Evolutionary conservation across 208 protist species (phyloP).

Genomic region (Crithidia bombi): DNA sequence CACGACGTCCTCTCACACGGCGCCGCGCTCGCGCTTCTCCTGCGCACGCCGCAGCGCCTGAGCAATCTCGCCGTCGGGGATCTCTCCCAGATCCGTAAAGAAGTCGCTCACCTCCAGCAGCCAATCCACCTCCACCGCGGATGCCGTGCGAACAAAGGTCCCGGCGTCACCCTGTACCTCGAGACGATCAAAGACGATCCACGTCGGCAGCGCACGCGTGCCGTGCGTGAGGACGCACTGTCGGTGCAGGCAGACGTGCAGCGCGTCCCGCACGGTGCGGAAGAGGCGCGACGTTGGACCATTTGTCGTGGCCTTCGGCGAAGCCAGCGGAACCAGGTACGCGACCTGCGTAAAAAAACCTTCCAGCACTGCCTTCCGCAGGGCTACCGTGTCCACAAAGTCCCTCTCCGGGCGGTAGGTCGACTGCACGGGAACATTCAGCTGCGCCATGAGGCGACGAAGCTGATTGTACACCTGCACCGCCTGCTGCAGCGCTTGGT

Average conservation of each 20-base stretch:
- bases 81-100: constrained; percentile 62
- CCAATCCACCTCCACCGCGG: constrained; percentile 76
- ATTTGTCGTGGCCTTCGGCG: not conserved
- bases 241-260: constrained; percentile 48
- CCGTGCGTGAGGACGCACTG: constrained; percentile 50
- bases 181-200: constrained; percentile 88
- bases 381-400: constrained; percentile 64
- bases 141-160: constrained; percentile 70
- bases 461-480: constrained; percentile 82
- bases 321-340: constrained; percentile 29
- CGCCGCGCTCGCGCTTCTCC: constrained; percentile 10
- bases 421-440: constrained; percentile 54
- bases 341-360: constrained; percentile 89
- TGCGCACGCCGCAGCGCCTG: constrained; percentile 38
- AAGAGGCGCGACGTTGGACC: constrained; percentile 37
- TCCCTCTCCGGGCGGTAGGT: constrained; percentile 57
- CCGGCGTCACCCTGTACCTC: constrained; percentile 80
- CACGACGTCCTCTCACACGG: not conserved
- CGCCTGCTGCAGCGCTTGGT: constrained; percentile 72
- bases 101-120: constrained; percentile 74
- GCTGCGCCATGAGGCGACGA: constrained; percentile 55
- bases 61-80: constrained; percentile 73
- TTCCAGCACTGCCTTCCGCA: constrained; percentile 82
- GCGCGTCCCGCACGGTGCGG: constrained; percentile 68
- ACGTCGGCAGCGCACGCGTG: constrained; percentile 38